Conservation (phyloP, 192 early-diverging fungal species). For the Dispira parvispora region DNA sequence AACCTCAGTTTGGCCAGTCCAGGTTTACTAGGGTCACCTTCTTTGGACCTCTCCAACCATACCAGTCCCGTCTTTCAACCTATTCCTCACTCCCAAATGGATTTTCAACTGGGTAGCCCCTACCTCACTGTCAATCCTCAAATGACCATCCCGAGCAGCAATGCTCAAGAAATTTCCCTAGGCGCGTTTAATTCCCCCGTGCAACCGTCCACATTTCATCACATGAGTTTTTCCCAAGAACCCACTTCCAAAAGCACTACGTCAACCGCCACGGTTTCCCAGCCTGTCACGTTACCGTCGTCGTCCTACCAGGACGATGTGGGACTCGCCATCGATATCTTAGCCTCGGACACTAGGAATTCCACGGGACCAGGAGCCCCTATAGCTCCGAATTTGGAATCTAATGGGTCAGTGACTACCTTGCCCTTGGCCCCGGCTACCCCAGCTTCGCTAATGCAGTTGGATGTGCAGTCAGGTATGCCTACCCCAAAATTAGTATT, state of each 20-base stretch:
- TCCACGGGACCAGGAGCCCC: background rate
- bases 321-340: background rate
- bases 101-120: no score
- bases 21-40: no score
- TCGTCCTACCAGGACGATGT: background rate
- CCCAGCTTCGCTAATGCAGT: constrained; percentile 46
- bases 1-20: no score
- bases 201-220: background rate
- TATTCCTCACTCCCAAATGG: no score
- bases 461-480: constrained; percentile 12
- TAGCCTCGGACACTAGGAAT: background rate
- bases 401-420: background rate
- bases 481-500: background rate
- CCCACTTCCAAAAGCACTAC: background rate
- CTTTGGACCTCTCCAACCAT: no score
- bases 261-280: background rate
- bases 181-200: no score
- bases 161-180: no score
- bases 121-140: no score
- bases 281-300: background rate
- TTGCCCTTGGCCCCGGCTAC: constrained; percentile 38
- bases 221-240: background rate
- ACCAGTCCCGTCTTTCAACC: no score
- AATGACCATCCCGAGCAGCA: no score
- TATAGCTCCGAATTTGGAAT: background rate